phyloP scores from a whole-genome alignment of 139 green algal species.

The Ettlia oleoabundans region DNA sequence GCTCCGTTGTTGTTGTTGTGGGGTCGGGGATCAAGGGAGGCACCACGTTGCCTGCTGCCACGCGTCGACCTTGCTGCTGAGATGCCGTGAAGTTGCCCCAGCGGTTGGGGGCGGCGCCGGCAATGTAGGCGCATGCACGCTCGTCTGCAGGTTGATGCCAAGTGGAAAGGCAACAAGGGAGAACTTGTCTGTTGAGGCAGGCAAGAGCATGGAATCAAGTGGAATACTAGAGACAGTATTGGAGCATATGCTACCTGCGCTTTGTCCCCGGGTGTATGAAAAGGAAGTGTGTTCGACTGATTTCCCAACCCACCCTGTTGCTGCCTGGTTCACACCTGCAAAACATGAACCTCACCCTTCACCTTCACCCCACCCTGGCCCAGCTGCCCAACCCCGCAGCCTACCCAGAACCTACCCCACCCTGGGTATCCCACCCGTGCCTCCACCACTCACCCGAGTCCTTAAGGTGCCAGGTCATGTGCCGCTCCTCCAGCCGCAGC shows the following conservation, averaged over 20 bases:
- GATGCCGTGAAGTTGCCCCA: conserved; percentile 75
- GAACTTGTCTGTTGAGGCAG: too few species aligned
- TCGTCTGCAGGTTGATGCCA: conserved; percentile 73
- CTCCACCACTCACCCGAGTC: conserved; percentile 33
- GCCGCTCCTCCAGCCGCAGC: conserved; percentile 51
- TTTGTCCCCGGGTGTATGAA: too few species aligned
- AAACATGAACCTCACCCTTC: too few species aligned
- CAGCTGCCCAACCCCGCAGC: too few species aligned
- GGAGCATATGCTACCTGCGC: too few species aligned
- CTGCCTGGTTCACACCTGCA: too few species aligned
- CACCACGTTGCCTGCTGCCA: conserved; percentile 10
- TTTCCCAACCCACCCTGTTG: too few species aligned
- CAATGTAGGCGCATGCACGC: conserved; percentile 92
- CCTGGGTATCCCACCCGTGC: background rate
- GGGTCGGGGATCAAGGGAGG: conserved; percentile 36
- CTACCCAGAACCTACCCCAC: too few species aligned
- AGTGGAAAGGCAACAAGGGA: too few species aligned
- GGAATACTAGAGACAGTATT: too few species aligned
- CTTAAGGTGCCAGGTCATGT: conserved; percentile 79
- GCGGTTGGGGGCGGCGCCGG: conserved; percentile 80
- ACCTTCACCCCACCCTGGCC: too few species aligned
- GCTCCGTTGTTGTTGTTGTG: conserved; percentile 19
- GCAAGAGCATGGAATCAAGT: conserved; percentile 61
- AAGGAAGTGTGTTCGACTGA: too few species aligned
- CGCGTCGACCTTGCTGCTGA: conserved; percentile 26